Evolutionary conservation across 2,329 filamentous ascomycete genomes (phyloP), one percentile per base, ranked within the genome.

Genomic region (Aureobasidium leucospermi): DNA sequence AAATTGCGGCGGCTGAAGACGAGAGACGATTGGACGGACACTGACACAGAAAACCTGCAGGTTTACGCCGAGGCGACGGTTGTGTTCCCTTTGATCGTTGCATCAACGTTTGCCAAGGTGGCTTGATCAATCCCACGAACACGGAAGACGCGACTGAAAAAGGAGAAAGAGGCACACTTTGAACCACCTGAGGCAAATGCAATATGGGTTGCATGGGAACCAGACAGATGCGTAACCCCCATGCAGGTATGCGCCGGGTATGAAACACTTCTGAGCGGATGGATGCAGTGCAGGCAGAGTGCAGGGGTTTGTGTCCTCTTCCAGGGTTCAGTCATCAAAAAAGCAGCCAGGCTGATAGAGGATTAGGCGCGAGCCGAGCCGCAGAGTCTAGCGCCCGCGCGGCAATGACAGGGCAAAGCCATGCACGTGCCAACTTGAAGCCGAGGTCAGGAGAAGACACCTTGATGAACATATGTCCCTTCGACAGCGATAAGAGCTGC

Each of bases 21-120:
- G 10, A 6, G 10, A 38, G 13, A 46, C 38, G 52, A 56, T 46
- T 46, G 52, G 52, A 28, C n/a, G 31, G 9, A 9, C 29, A 52
- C 60, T 63, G 48, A 63, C 42, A 15, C 28, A 46, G 41, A 29
- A 28, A 16, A 23, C 28, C 34, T 52, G 28, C 57, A 78, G 75
- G 82, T 86, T 5, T 86, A 85, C 67, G 84, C 83, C 15, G 85
- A 88, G 71, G 85, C 85, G 1, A 87, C 85, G 0, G 76, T 87
- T 15, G 85, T 81, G 15, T 87, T 87, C 67, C 85, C 85, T 7
- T 72, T 88, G 63, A 85, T 88, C 63, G 84, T 87, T 9, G 85
- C 85, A 4, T 82, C 82, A 16, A 85, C 84, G 1, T 87, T 86
- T 73, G 84, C 84, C n/a, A 79, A 71, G 62, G 66, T 60, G n/a